Evolutionary conservation across 1,139 yeast genomes (phyloP).

Genomic region (Diutina ranongensis): DNA sequence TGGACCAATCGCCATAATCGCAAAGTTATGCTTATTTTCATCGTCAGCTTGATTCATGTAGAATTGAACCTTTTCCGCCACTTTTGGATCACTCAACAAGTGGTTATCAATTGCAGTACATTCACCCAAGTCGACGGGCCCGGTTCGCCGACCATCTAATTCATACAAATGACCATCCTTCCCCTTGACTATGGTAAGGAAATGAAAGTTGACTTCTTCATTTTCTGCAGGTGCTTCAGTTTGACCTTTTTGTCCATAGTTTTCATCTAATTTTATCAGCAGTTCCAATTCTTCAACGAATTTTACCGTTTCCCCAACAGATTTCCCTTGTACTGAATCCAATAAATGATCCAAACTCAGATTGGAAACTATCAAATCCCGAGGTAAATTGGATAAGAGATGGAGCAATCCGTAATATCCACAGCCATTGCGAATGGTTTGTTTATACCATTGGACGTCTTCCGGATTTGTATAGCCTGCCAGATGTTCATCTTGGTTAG

Average conservation of each 20-base stretch:
- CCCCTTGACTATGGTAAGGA: constrained; percentile 60
- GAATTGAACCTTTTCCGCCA: constrained; percentile 46
- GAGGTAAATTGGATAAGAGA: constrained; percentile 51
- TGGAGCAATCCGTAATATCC: constrained; percentile 87
- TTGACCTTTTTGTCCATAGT: constrained; percentile 58
- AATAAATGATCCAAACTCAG: constrained; percentile 20
- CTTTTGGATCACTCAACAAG: constrained; percentile 40
- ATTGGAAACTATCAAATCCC: constrained; percentile 27
- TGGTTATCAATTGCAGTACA: constrained; percentile 23
- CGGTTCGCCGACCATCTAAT: constrained; percentile 78
- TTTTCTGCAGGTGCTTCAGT: constrained; percentile 71
- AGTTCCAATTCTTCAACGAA: constrained; percentile 45
- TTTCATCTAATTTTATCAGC: constrained; percentile 35
- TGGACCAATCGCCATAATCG: constrained; percentile 60
- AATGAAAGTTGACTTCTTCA: constrained; percentile 61
- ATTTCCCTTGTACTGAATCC: constrained; percentile 12
- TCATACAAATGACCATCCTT: constrained; percentile 57
- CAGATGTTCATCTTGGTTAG: constrained; percentile 17
- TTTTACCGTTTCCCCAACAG: constrained; percentile 27
- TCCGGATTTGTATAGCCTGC: constrained; percentile 11
- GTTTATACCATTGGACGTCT: constrained; percentile 59
- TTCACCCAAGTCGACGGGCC: constrained; percentile 59
- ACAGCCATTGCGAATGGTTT: constrained; percentile 82
- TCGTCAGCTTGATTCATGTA: constrained; percentile 58
- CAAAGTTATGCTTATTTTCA: constrained; percentile 47